Percentiles rank a stretch among this genome's conserved stretches.
phyloP scores from a whole-genome alignment of 495 filamentous ascomycete species.

The Penicillium daleae region DNA sequence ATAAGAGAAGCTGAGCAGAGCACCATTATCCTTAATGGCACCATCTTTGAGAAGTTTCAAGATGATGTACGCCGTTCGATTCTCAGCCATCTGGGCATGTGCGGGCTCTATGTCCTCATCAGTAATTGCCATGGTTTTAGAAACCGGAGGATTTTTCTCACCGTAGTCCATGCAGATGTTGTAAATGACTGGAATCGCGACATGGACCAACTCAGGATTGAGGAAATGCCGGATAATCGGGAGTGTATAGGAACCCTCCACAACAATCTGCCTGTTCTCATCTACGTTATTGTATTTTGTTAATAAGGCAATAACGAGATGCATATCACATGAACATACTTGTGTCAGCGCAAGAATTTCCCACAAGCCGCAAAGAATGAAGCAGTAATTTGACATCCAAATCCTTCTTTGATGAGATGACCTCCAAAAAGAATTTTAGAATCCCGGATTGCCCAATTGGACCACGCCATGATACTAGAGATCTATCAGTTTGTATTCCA shows the following conservation, averaged over 20 bases:
- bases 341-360: conserved; percentile 82
- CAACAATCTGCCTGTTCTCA: conserved; percentile 69
- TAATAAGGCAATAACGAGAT: not conserved
- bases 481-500: conserved; percentile 2
- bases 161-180: conserved; percentile 79
- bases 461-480: conserved; percentile 61
- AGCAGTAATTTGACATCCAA: conserved; percentile 42
- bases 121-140: conserved; percentile 16
- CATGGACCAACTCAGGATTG: conserved; percentile 52
- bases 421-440: conserved; percentile 64
- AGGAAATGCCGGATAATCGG: conserved; percentile 57
- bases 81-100: conserved; percentile 64
- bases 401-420: conserved; percentile 48
- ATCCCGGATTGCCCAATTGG: conserved; percentile 70
- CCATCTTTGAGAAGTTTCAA: conserved; percentile 42
- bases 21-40: conserved; percentile 33
- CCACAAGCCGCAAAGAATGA: conserved; percentile 69
- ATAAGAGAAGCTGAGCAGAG: conserved; percentile 43
- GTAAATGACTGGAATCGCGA: conserved; percentile 69
- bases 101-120: conserved; percentile 45
- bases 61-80: conserved; percentile 53
- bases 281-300: conserved; percentile 50
- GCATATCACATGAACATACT: conserved; percentile 48
- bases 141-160: conserved; percentile 33
- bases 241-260: conserved; percentile 60